A percentile compares a stretch with the other conserved stretches of the same genome.
These are phyloP conservation scores for Leccinum rimulosum DNA, from an alignment of 768 basidiomycete genomes.

Conservation along the genomic window DNA sequence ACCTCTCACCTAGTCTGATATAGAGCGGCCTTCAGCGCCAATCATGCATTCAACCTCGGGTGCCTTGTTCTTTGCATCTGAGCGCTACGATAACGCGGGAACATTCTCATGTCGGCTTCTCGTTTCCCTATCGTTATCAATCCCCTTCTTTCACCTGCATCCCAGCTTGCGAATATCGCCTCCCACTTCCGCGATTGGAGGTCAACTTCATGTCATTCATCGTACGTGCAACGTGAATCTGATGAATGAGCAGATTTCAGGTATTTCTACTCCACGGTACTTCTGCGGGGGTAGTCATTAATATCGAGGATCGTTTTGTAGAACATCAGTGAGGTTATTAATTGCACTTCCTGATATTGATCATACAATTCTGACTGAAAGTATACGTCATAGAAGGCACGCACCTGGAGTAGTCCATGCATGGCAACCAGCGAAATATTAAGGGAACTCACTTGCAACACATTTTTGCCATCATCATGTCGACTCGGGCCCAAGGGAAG, in stretches of 20 bases:
- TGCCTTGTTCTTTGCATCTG: not conserved
- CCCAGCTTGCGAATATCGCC: not conserved
- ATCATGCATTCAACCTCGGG: not conserved
- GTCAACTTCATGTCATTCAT: not conserved
- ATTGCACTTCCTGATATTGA: not conserved
- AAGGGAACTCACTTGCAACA: not conserved
- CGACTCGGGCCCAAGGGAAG: not conserved
- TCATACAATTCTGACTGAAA: not conserved
- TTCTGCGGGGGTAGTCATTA: not conserved
- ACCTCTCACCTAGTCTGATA: not conserved
- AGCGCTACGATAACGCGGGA: not conserved
- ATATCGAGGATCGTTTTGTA: not conserved
- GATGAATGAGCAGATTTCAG: not conserved
- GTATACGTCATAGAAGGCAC: not conserved
- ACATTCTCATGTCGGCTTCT: not conserved
- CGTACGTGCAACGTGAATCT: not conserved
- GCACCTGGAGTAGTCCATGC: not conserved
- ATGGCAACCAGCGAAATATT: not conserved
- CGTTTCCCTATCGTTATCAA: not conserved
- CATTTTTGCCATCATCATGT: not conserved
- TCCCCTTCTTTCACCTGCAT: slow-evolving; percentile 3
- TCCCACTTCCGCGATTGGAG: too few species aligned
- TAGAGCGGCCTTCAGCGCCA: not conserved
- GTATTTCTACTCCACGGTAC: not conserved
- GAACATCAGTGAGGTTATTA: not conserved